Evolutionary conservation across 2,329 filamentous ascomycete genomes (phyloP).

Genomic region (Fusarium poae): DNA sequence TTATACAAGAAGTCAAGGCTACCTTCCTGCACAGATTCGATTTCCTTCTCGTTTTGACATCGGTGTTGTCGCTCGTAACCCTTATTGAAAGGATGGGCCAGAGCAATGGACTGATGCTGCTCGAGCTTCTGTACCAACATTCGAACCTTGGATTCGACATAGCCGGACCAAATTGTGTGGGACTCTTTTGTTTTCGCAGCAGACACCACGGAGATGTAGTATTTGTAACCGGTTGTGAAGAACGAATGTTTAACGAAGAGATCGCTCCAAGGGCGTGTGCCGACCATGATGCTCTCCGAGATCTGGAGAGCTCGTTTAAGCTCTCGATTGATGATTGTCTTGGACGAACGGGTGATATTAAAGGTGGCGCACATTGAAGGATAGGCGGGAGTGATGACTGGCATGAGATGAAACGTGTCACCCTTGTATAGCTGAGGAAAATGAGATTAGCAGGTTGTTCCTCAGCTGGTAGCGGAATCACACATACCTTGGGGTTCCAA

Average conservation of each 20-base stretch:
- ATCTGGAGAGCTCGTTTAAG: conserved; percentile 82
- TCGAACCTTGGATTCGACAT: conserved; percentile 93
- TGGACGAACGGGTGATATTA: conserved; percentile 90
- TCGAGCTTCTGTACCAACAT: conserved; percentile 87
- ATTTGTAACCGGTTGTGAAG: conserved; percentile 93
- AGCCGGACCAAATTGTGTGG: conserved; percentile 88
- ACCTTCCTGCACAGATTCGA: conserved; percentile 67
- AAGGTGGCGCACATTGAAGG: conserved; percentile 98
- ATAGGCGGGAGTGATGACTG: conserved; percentile 96
- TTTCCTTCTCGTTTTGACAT: conserved; percentile 68
- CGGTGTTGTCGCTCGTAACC: conserved; percentile 86
- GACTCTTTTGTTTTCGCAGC: conserved; percentile 86
- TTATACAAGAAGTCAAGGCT: conserved; percentile 61
- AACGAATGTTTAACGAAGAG: conserved; percentile 92
- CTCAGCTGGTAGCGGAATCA: background rate
- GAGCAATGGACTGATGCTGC: conserved; percentile 79
- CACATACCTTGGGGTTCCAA: conserved; percentile 88
- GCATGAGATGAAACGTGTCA: conserved; percentile 92
- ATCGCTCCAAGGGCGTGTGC: conserved; percentile 84
- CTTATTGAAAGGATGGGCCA: conserved; percentile 94
- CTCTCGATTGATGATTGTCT: conserved; percentile 85
- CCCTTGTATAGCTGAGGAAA: conserved; percentile 75
- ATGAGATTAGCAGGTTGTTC: conserved; percentile 6
- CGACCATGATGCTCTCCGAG: conserved; percentile 81
- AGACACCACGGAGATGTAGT: conserved; percentile 90